Evolutionary conservation across 495 filamentous ascomycete species (phyloP).

Genomic region (Penicillium silybi): DNA sequence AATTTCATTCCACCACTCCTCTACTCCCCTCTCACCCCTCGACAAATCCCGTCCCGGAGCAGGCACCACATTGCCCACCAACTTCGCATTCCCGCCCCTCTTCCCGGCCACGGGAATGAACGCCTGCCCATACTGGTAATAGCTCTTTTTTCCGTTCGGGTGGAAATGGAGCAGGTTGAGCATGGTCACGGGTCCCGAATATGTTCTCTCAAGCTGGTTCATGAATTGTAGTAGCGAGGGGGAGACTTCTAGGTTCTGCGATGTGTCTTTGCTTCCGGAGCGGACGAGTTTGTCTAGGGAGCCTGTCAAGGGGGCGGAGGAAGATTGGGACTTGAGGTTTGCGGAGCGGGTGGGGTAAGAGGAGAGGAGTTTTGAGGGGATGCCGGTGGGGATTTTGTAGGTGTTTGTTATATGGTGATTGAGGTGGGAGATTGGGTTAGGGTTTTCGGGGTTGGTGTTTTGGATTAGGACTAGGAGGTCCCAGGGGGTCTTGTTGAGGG

Average conservation of each 20-base stretch:
- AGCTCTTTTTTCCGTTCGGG: conserved; percentile 47
- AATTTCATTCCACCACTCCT: conserved; percentile 53
- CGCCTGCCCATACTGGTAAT: conserved; percentile 54
- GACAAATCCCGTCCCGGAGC: conserved; percentile 22
- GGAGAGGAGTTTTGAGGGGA: conserved; percentile 49
- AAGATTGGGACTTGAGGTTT: conserved; percentile 38
- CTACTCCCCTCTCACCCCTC: conserved; percentile 17
- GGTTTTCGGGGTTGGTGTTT: conserved; percentile 3
- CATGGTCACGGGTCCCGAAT: conserved; percentile 56
- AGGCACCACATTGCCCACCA: conserved; percentile 56
- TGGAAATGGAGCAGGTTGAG: conserved; percentile 65
- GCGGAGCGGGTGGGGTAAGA: conserved; percentile 45
- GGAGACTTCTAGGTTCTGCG: conserved; percentile 54
- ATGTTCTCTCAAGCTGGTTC: conserved; percentile 19
- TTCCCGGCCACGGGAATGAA: conserved; percentile 52
- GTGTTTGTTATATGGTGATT: conserved; percentile 26
- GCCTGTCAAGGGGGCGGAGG: conserved; percentile 34
- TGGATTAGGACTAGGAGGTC: conserved; percentile 55
- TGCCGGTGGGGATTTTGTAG: conserved; percentile 51
- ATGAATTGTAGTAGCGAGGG: conserved; percentile 51
- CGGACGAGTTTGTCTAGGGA: conserved; percentile 28
- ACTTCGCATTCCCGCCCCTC: conserved; percentile 57
- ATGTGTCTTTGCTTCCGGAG: conserved; percentile 26
- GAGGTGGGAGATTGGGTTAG: conserved; percentile 32
- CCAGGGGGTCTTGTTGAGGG: conserved; percentile 51